Evolutionary conservation across 2,329 filamentous ascomycete genomes (phyloP).

Genomic region (Cladorrhinum sp.): DNA sequence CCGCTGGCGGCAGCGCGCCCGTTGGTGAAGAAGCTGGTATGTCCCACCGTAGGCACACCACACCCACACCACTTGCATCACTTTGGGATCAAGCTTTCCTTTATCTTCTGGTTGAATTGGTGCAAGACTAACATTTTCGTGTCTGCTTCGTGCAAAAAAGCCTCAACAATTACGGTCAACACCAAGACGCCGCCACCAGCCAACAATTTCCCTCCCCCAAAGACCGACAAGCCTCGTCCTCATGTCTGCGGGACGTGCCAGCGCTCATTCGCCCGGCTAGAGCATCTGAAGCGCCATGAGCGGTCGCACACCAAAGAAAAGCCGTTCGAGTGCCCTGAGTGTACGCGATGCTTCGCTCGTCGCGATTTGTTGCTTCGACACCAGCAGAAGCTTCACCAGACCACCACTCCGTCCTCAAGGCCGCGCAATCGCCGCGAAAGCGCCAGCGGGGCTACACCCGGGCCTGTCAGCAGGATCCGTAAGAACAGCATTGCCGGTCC

Average conservation of each 20-base stretch:
- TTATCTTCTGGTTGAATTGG: slow-evolving; percentile 1
- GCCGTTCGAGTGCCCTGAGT: slow-evolving; percentile 95
- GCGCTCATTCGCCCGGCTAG: slow-evolving; percentile 88
- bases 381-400: slow-evolving; percentile 97
- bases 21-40: slow-evolving; percentile 32
- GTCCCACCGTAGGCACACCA: slow-evolving; percentile 11
- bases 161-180: slow-evolving; percentile 52
- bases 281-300: slow-evolving; percentile 96
- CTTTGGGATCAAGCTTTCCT: background rate
- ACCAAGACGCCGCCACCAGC: slow-evolving; percentile 35
- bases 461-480: slow-evolving; percentile 71
- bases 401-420: slow-evolving; percentile 79
- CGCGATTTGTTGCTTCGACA: slow-evolving; percentile 88
- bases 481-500: slow-evolving; percentile 83
- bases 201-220: slow-evolving; percentile 69
- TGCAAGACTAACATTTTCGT: slow-evolving; percentile 18
- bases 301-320: slow-evolving; percentile 99
- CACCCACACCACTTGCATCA: background rate
- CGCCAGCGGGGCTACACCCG: slow-evolving; percentile 66
- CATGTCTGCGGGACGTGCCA: slow-evolving; percentile 90
- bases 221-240: slow-evolving; percentile 95
- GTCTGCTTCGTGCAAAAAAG: slow-evolving; percentile 29
- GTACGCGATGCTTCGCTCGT: slow-evolving; percentile 88
- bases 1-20: slow-evolving; percentile 22
- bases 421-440: slow-evolving; percentile 90